These are phyloP conservation scores for Pycnococcus provasolii DNA, from an alignment of 139 green algal genomes.

Conservation along the genomic window DNA sequence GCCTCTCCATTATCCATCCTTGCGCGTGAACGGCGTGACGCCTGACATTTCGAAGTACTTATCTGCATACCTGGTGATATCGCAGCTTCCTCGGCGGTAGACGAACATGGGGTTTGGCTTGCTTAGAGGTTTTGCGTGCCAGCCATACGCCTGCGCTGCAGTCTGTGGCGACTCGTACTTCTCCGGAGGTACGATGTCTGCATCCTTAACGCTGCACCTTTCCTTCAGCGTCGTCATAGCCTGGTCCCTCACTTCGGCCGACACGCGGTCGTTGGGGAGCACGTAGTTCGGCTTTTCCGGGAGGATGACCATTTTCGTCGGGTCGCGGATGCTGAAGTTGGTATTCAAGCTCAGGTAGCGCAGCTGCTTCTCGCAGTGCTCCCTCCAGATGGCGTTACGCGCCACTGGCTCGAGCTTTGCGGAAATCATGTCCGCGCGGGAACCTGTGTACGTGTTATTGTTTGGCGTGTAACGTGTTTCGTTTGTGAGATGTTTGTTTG, in stretches of 20 bases:
- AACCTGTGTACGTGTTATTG: neutral
- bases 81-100: too few species aligned
- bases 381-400: constrained; percentile 19
- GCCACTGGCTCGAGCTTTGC: constrained; percentile 15
- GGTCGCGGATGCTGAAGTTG: constrained; percentile 17
- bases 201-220: constrained; percentile 17
- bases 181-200: constrained; percentile 6
- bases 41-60: too few species aligned
- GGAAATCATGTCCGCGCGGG: constrained; percentile 17
- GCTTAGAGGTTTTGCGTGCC: constrained; percentile 4
- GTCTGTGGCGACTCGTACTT: constrained; percentile 17
- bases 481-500: too few species aligned
- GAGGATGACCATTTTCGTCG: constrained; percentile 15
- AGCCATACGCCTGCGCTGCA: constrained; percentile 14
- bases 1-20: too few species aligned
- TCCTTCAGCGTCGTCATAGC: neutral
- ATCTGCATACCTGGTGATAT: too few species aligned
- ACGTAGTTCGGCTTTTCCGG: constrained; percentile 23
- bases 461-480: too few species aligned
- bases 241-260: neutral
- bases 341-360: constrained; percentile 11
- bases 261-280: constrained; percentile 6
- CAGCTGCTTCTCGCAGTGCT: constrained; percentile 25
- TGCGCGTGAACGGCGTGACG: too few species aligned
- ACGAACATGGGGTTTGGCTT: constrained; percentile 11